These are phyloP conservation scores for Musa balbisiana DNA, from an alignment of 202 grass and related monocot species.

Conservation along the genomic window DNA sequence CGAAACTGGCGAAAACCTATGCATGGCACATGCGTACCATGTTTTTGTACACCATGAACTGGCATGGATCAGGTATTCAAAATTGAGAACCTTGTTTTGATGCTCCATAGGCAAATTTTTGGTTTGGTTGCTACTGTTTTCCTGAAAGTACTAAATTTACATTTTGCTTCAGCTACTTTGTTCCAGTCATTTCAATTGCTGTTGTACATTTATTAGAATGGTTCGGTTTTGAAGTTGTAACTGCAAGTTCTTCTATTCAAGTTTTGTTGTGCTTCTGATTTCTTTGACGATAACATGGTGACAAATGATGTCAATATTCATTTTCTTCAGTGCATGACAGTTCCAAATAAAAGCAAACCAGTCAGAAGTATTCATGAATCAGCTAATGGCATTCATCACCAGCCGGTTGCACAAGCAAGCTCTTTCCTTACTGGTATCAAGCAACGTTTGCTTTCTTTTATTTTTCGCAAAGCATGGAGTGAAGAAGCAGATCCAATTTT, in stretches of 20 bases:
- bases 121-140: too few species aligned
- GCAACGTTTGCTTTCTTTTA: slow-evolving; percentile 83
- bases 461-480: slow-evolving; percentile 82
- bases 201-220: not conserved
- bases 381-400: slow-evolving; percentile 24
- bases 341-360: slow-evolving; percentile 5
- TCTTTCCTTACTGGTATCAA: slow-evolving; percentile 89
- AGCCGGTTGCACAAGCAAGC: slow-evolving; percentile 41
- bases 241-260: not conserved
- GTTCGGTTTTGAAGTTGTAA: not conserved
- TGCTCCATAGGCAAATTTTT: too few species aligned
- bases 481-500: slow-evolving; percentile 65
- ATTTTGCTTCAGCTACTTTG: too few species aligned
- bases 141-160: too few species aligned
- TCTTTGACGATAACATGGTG: not conserved
- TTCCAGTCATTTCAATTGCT: not conserved
- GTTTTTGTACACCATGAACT: too few species aligned
- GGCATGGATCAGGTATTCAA: too few species aligned
- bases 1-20: too few species aligned
- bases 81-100: too few species aligned
- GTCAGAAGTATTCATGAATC: not conserved
- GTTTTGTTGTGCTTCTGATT: not conserved
- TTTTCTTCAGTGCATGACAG: slow-evolving; percentile 13
- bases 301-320: not conserved
- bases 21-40: too few species aligned